Evolutionary conservation across 1,284 basidiomycete species (phyloP).

Genomic region (Caloboletus firmus): DNA sequence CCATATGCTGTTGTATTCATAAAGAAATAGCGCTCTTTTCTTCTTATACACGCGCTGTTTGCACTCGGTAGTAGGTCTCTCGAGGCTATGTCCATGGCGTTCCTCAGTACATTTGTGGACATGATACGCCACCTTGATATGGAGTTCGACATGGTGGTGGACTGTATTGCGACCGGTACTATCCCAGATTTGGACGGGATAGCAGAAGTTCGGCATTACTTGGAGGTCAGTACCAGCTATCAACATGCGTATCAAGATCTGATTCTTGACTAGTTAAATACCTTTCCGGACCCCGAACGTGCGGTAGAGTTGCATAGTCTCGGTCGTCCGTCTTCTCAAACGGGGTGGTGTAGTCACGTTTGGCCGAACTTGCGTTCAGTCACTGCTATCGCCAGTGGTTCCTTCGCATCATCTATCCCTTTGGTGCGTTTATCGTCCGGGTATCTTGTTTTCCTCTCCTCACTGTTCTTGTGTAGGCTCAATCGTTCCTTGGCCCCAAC

Average conservation of each 20-base stretch:
- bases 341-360: constrained; percentile 17
- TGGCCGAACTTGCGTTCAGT: constrained; percentile 17
- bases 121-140: constrained; percentile 19
- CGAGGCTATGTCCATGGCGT: constrained; percentile 6
- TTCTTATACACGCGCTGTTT: constrained; percentile 27
- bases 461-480: constrained; percentile 3
- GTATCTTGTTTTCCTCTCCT: background rate
- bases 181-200: constrained; percentile 14
- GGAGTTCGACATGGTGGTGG: constrained; percentile 18
- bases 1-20: constrained; percentile 22
- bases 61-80: constrained; percentile 13
- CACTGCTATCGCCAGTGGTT: constrained; percentile 4
- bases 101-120: constrained; percentile 15
- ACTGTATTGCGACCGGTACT: constrained; percentile 15
- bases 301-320: constrained; percentile 20
- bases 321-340: constrained; percentile 17
- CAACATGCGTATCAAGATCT: background rate
- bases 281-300: constrained; percentile 19
- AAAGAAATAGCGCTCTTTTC: constrained; percentile 19
- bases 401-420: constrained; percentile 12
- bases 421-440: constrained; percentile 2
- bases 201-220: constrained; percentile 8
- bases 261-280: constrained; percentile 5
- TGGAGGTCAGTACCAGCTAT: constrained; percentile 6
- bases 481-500: constrained; percentile 14